A percentile compares a stretch with the other conserved stretches of the same genome.
Evolutionary conservation across 2,329 filamentous ascomycete species (phyloP).

Genomic region (Microascus cirrosus): DNA sequence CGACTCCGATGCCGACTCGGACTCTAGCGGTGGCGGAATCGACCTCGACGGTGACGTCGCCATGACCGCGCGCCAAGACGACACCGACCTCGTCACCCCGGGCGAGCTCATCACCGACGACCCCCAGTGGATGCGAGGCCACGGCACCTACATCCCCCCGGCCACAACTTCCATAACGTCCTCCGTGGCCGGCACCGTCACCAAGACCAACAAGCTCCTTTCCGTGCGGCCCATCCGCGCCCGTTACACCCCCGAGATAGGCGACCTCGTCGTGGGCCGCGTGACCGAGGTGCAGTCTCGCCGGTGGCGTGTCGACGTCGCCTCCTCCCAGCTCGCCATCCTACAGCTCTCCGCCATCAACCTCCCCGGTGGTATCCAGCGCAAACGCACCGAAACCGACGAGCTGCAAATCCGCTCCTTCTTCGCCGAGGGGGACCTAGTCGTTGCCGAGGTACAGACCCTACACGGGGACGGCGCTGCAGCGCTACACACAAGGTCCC

Average conservation of each 20-base stretch:
- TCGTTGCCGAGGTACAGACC: slow-evolving; percentile 90
- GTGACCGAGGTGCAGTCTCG: slow-evolving; percentile 91
- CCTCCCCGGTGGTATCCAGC: slow-evolving; percentile 81
- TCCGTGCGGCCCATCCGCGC: slow-evolving; percentile 84
- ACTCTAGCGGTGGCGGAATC: slow-evolving; percentile 28
- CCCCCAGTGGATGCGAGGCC: slow-evolving; percentile 96
- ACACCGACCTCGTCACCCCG: slow-evolving; percentile 63
- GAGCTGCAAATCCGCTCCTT: slow-evolving; percentile 97
- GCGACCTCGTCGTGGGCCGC: slow-evolving; percentile 85
- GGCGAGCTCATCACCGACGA: slow-evolving; percentile 82
- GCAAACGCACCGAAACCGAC: slow-evolving; percentile 87
- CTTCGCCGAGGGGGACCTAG: slow-evolving; percentile 86
- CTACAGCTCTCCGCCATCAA: slow-evolving; percentile 88
- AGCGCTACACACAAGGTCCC: slow-evolving; percentile 74
- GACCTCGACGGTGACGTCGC: slow-evolving; percentile 31
- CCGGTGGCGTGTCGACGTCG: slow-evolving; percentile 92
- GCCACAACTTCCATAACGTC: slow-evolving; percentile 63
- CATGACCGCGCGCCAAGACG: slow-evolving; percentile 21
- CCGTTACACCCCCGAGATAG: slow-evolving; percentile 90
- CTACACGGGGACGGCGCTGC: slow-evolving; percentile 79
- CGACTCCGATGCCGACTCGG: slow-evolving; percentile 22
- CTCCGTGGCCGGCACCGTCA: slow-evolving; percentile 80
- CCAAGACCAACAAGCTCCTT: slow-evolving; percentile 93
- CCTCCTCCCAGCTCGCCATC: slow-evolving; percentile 72
- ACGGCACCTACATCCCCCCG: slow-evolving; percentile 72